These are phyloP conservation scores for Polyporus arcularius DNA, from an alignment of 768 basidiomycete species.

Conservation along the genomic window DNA sequence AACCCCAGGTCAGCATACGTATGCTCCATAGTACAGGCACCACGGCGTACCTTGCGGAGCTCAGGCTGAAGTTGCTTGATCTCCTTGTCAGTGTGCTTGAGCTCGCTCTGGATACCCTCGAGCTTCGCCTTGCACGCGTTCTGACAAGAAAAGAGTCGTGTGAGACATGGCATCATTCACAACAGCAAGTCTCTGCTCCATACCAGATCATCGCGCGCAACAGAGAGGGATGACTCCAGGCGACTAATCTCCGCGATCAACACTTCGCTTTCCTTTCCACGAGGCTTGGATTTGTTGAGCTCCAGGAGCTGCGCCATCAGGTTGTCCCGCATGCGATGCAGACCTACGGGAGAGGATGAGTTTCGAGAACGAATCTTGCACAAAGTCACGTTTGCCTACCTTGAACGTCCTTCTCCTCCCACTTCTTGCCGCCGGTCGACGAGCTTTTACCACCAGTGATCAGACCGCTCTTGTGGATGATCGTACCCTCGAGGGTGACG, in stretches of 20 bases:
- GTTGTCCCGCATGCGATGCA: slow-evolving; percentile 65
- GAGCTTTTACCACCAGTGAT: slow-evolving; percentile 94
- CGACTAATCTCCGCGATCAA: slow-evolving; percentile 75
- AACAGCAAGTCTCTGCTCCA: slow-evolving; percentile 24
- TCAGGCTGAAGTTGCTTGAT: slow-evolving; percentile 68
- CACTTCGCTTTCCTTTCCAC: slow-evolving; percentile 81
- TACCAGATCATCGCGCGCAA: slow-evolving; percentile 85
- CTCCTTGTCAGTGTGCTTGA: slow-evolving; percentile 77
- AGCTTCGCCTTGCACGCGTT: slow-evolving; percentile 74
- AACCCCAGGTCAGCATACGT: not conserved
- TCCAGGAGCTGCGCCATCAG: slow-evolving; percentile 79
- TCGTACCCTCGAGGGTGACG: slow-evolving; percentile 93
- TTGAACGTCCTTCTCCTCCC: slow-evolving; percentile 93
- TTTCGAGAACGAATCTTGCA: not conserved
- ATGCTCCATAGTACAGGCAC: not conserved
- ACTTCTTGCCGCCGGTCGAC: slow-evolving; percentile 77
- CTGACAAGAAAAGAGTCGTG: slow-evolving; percentile 40
- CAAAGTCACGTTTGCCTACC: slow-evolving; percentile 46
- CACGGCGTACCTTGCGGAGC: slow-evolving; percentile 57
- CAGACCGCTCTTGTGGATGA: slow-evolving; percentile 96
- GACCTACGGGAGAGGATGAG: slow-evolving; percentile 32
- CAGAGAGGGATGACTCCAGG: slow-evolving; percentile 72
- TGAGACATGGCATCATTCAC: not conserved
- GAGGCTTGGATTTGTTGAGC: slow-evolving; percentile 79
- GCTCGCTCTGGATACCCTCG: slow-evolving; percentile 78